Evolutionary conservation across 1,284 basidiomycete genomes (phyloP).

Genomic region (Sporisorium iseilematis-ciliati): DNA sequence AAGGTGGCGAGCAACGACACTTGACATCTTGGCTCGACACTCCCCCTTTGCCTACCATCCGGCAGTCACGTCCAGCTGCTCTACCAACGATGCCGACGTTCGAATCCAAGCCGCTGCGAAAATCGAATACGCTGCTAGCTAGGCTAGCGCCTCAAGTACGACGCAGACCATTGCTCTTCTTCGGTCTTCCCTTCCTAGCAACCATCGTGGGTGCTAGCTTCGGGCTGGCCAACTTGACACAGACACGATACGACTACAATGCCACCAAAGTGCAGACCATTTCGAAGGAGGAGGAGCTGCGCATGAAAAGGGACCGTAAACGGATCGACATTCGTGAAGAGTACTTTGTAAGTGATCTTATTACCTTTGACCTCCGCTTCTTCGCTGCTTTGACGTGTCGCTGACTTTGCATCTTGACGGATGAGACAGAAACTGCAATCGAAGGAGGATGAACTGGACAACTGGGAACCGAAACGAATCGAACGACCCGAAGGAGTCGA

Average conservation of each 20-base stretch:
- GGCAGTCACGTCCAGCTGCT: not conserved
- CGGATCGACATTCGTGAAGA: conserved; percentile 93
- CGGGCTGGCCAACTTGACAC: conserved; percentile 84
- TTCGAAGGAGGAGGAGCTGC: conserved; percentile 84
- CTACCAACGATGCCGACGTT: conserved; percentile 42
- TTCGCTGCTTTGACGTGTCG: not conserved
- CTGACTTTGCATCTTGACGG: not conserved
- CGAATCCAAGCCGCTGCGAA: conserved; percentile 48
- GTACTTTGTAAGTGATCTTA: conserved; percentile 78
- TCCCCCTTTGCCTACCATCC: not conserved
- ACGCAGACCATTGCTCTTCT: conserved; percentile 73
- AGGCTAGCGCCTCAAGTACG: conserved; percentile 62
- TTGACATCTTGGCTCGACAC: not conserved
- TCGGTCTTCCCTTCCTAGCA: conserved; percentile 87
- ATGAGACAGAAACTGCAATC: conserved; percentile 39
- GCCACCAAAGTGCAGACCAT: conserved; percentile 82
- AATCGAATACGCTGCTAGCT: conserved; percentile 30
- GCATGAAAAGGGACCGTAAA: conserved; percentile 82
- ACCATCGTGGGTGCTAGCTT: conserved; percentile 90
- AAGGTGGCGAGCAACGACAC: conserved; percentile 1
- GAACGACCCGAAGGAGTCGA: conserved; percentile 83
- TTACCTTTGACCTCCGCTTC: conserved; percentile 1
- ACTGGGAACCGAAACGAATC: conserved; percentile 90
- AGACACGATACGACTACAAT: conserved; percentile 90
- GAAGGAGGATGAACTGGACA: conserved; percentile 80